Percentiles rank a stretch among this genome's conserved stretches.
These are phyloP conservation scores for Mycogone perniciosa DNA, from an alignment of 2,329 filamentous ascomycete species.

Conservation along the genomic window DNA sequence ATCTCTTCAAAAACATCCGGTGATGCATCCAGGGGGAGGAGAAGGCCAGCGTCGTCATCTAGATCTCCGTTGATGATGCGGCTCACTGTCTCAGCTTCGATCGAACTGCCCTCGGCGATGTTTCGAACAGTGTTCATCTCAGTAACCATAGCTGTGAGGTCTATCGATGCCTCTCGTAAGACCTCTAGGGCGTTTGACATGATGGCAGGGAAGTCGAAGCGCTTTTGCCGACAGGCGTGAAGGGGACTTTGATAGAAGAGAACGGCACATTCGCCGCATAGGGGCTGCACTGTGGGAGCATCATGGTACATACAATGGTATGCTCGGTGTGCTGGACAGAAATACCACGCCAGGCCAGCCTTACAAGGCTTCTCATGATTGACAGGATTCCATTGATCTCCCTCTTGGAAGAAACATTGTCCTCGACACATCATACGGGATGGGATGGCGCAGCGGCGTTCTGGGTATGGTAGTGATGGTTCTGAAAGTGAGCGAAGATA, in stretches of 20 bases:
- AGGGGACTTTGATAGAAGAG: constrained; percentile 19
- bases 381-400: constrained; percentile 4
- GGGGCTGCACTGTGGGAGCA: constrained; percentile 18
- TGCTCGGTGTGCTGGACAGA: constrained; percentile 23
- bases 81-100: too few species aligned
- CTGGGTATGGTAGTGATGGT: not conserved
- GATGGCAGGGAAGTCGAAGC: constrained; percentile 14
- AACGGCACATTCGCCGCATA: constrained; percentile 29
- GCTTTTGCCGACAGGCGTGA: constrained; percentile 18
- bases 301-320: constrained; percentile 23
- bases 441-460: too few species aligned
- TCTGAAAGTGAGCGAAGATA: not conserved
- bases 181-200: constrained; percentile 1
- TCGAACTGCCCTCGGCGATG: too few species aligned
- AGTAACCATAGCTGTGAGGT: too few species aligned
- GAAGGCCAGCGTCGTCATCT: too few species aligned
- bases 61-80: too few species aligned
- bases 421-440: constrained; percentile 19
- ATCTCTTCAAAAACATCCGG: constrained; percentile 14
- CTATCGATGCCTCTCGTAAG: too few species aligned
- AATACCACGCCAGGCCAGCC: constrained; percentile 23
- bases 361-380: constrained; percentile 16
- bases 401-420: constrained; percentile 18
- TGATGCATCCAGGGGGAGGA: too few species aligned
- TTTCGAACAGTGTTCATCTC: too few species aligned